These are phyloP conservation scores for Termitomyces sp. DNA, from an alignment of 768 basidiomycete species.

Conservation along the genomic window DNA sequence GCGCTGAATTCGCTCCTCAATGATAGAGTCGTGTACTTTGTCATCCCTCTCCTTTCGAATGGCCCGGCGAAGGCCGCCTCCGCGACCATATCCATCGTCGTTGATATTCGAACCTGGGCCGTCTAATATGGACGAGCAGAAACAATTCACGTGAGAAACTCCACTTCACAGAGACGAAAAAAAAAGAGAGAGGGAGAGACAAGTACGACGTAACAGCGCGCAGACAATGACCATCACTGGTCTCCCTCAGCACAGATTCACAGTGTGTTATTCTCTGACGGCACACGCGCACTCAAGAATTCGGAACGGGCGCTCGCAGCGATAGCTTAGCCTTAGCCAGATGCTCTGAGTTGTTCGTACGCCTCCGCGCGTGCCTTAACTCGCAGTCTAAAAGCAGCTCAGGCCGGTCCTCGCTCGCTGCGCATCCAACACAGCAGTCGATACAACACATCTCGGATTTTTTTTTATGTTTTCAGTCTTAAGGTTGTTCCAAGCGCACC, in stretches of 20 bases:
- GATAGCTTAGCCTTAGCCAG: constrained; percentile 45
- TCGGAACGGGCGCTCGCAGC: constrained; percentile 32
- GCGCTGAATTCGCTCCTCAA: constrained; percentile 89
- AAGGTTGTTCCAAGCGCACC: constrained; percentile 72
- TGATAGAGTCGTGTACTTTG: constrained; percentile 85
- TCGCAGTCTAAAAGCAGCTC: constrained; percentile 29
- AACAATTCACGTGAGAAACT: constrained; percentile 38
- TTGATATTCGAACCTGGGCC: constrained; percentile 51
- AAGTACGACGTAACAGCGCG: constrained; percentile 42
- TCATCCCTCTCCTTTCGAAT: constrained; percentile 77
- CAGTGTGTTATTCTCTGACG: constrained; percentile 17
- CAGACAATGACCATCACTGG: constrained; percentile 25
- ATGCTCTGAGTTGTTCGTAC: constrained; percentile 24
- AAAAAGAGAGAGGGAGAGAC: constrained; percentile 26
- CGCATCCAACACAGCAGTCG: constrained; percentile 23
- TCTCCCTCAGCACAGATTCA: constrained; percentile 13
- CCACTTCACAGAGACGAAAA: constrained; percentile 27
- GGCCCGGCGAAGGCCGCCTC: constrained; percentile 31
- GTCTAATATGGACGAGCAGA: constrained; percentile 52
- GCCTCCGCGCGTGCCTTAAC: constrained; percentile 44
- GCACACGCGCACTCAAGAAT: constrained; percentile 21
- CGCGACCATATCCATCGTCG: constrained; percentile 40
- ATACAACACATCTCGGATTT: constrained; percentile 24
- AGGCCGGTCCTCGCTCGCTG: constrained; percentile 23
- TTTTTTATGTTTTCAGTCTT: constrained; percentile 42